Evolutionary conservation across 192 early-diverging fungal species (phyloP).

Genomic region (Dissophora ornata): DNA sequence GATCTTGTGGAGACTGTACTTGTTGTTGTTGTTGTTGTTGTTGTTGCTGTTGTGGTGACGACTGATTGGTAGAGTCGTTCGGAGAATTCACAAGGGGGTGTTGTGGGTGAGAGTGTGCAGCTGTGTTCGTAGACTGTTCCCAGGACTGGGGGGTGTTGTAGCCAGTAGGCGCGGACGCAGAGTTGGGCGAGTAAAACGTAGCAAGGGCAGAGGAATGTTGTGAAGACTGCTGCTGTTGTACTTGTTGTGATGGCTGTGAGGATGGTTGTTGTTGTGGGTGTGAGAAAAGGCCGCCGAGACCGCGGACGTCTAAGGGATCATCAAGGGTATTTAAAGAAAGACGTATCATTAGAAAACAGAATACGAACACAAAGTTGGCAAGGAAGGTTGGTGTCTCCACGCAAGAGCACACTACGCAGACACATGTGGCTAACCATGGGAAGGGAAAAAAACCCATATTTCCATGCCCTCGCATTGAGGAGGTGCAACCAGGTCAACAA

Average conservation of each 20-base stretch:
- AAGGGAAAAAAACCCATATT: neutral
- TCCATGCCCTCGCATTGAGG: constrained; percentile 7
- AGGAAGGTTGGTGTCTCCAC: neutral
- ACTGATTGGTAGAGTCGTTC: constrained; percentile 13
- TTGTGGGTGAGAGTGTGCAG: constrained; percentile 13
- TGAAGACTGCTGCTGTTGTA: constrained; percentile 21
- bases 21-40: constrained; percentile 24
- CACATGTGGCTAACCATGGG: neutral
- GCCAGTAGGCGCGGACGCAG: neutral
- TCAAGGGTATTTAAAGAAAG: constrained; percentile 13
- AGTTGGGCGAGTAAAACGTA: neutral
- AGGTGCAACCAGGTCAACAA: constrained; percentile 13
- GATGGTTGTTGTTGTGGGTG: constrained; percentile 13
- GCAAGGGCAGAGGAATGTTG: neutral
- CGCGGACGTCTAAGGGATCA: constrained; percentile 26
- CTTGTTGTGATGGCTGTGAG: constrained; percentile 21
- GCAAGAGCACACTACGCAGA: neutral
- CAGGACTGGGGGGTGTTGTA: constrained; percentile 12
- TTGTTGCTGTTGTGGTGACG: constrained; percentile 10
- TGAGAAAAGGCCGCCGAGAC: constrained; percentile 20
- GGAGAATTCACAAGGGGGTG: neutral
- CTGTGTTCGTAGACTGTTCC: constrained; percentile 12
- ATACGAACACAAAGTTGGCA: neutral
- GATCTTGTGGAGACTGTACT: too few relatives aligned
- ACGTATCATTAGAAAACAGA: neutral